Evolutionary conservation across 306 rosid species (phyloP).

Genomic region (Lithocarpus polystachyus): DNA sequence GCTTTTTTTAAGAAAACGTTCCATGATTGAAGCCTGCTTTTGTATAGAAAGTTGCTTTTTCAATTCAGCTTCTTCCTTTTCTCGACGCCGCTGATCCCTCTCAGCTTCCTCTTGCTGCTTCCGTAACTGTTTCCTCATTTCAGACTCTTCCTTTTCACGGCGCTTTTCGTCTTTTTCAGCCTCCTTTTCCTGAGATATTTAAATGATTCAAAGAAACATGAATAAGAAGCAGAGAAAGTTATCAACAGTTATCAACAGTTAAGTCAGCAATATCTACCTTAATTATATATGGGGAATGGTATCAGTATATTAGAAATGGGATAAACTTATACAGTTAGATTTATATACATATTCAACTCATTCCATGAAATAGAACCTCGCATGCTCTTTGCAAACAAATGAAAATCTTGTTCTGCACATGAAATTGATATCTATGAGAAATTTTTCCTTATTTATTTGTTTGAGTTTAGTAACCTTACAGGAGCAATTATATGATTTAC

Average conservation of each 20-base stretch:
- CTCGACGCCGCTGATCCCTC: slow-evolving; percentile 65
- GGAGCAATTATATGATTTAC: neutral
- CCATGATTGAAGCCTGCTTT: slow-evolving; percentile 88
- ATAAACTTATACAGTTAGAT: neutral
- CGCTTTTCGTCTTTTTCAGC: slow-evolving; percentile 50
- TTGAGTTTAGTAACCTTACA: neutral
- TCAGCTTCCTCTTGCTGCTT: slow-evolving; percentile 78
- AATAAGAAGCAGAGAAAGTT: neutral
- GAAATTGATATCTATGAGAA: neutral
- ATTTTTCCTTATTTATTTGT: neutral
- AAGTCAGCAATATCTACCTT: slow-evolving; percentile 1
- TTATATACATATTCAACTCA: neutral
- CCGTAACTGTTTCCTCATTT: slow-evolving; percentile 53
- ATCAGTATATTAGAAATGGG: neutral
- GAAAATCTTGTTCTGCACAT: neutral
- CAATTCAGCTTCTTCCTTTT: slow-evolving; percentile 74
- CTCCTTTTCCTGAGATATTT: slow-evolving; percentile 59
- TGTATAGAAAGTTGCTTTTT: slow-evolving; percentile 61
- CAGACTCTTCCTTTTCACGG: slow-evolving; percentile 45
- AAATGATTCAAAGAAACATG: neutral
- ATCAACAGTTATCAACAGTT: neutral
- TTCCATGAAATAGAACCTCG: neutral
- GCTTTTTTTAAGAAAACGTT: slow-evolving; percentile 71
- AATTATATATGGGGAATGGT: neutral
- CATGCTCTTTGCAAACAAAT: neutral